phyloP scores from a whole-genome alignment of 805 yeast genomes.

The Suhomyces kilbournensis region DNA sequence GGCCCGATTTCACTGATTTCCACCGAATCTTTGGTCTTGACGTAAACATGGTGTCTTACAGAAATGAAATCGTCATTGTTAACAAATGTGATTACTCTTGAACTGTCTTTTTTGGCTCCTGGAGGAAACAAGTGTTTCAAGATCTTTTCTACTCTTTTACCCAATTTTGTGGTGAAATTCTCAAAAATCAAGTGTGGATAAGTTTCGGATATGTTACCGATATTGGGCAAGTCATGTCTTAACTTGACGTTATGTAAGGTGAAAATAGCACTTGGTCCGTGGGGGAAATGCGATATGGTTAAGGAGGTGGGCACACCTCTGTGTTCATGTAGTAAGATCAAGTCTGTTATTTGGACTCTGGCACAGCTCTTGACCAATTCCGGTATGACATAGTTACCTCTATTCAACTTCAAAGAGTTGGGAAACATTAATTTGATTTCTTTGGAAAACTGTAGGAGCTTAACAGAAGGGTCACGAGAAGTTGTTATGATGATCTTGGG shows the following conservation, averaged over 20 bases:
- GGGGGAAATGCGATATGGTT: slow-evolving; percentile 93
- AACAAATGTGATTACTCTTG: slow-evolving; percentile 89
- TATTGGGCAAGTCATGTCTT: slow-evolving; percentile 84
- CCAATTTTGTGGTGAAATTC: slow-evolving; percentile 76
- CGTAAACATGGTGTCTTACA: slow-evolving; percentile 94
- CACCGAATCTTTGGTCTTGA: slow-evolving; percentile 80
- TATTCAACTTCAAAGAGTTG: slow-evolving; percentile 79
- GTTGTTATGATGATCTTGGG: slow-evolving; percentile 93
- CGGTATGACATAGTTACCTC: slow-evolving; percentile 90
- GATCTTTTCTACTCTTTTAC: slow-evolving; percentile 75
- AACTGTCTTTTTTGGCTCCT: slow-evolving; percentile 86
- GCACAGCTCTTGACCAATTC: slow-evolving; percentile 81
- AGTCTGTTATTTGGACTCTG: slow-evolving; percentile 76
- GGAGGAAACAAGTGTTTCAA: slow-evolving; percentile 93
- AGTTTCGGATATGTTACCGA: slow-evolving; percentile 86
- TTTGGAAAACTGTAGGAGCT: slow-evolving; percentile 86
- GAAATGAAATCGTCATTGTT: slow-evolving; percentile 89
- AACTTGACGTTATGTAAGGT: slow-evolving; percentile 91
- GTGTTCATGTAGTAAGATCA: slow-evolving; percentile 88
- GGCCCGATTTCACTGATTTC: slow-evolving; percentile 98
- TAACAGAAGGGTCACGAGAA: slow-evolving; percentile 83
- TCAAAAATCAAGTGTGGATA: slow-evolving; percentile 94
- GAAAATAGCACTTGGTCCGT: slow-evolving; percentile 95
- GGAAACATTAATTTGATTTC: slow-evolving; percentile 90
- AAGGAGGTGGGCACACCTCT: slow-evolving; percentile 96